A percentile compares a stretch with the other conserved stretches of the same genome.
These are phyloP conservation scores for Hypsizygus ulmarius DNA, from an alignment of 1,284 basidiomycete species.

Conservation along the genomic window DNA sequence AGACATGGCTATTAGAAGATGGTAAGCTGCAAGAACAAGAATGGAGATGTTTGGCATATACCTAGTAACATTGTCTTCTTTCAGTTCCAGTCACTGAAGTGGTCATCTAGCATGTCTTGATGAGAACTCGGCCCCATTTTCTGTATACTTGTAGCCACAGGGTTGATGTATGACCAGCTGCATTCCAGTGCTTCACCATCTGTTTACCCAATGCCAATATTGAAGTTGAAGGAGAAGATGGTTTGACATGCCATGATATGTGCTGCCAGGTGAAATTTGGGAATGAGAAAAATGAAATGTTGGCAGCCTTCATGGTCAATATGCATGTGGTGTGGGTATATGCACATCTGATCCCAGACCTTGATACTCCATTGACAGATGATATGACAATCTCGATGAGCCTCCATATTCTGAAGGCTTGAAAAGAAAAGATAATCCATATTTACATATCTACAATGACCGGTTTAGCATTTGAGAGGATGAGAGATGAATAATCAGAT, in stretches of 20 bases:
- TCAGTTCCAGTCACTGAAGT: slow-evolving; percentile 28
- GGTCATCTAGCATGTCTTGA: slow-evolving; percentile 29
- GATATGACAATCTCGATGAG: slow-evolving; percentile 7
- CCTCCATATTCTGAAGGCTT: not conserved
- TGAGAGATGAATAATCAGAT: not conserved
- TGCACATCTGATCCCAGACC: slow-evolving; percentile 4
- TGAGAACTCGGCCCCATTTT: slow-evolving; percentile 32
- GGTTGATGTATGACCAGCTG: slow-evolving; percentile 27
- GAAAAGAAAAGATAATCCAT: slow-evolving; percentile 14
- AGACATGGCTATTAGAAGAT: slow-evolving; percentile 7
- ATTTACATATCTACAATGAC: slow-evolving; percentile 12
- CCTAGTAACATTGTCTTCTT: slow-evolving; percentile 21
- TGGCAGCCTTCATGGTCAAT: slow-evolving; percentile 5
- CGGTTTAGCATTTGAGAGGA: no score
- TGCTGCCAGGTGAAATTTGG: slow-evolving; percentile 23
- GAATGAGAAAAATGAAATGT: slow-evolving; percentile 14
- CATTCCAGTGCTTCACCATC: slow-evolving; percentile 30
- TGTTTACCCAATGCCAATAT: slow-evolving; percentile 20
- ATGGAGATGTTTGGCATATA: slow-evolving; percentile 10
- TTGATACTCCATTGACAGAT: slow-evolving; percentile 11
- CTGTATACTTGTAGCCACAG: slow-evolving; percentile 20
- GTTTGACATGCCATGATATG: slow-evolving; percentile 21
- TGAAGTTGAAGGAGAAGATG: slow-evolving; percentile 25
- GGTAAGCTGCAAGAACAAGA: not conserved
- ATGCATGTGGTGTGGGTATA: slow-evolving; percentile 8